These are phyloP conservation scores for Colletotrichum tanaceti DNA, from an alignment of 2,329 filamentous ascomycete genomes.

Conservation along the genomic window DNA sequence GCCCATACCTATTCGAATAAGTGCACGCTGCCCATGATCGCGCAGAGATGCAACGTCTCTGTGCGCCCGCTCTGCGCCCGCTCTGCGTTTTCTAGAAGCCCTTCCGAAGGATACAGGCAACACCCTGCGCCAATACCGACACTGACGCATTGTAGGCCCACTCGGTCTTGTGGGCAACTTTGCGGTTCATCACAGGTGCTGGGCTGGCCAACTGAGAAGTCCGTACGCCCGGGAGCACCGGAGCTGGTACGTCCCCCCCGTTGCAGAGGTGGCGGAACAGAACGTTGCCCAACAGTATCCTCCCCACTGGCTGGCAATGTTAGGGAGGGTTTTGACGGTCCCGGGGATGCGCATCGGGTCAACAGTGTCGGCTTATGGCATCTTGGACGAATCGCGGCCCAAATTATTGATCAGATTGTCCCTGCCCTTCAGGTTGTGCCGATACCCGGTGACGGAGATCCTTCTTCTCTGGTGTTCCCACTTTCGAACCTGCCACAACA, in stretches of 20 bases:
- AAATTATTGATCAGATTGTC: slow-evolving; percentile 17
- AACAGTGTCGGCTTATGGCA: slow-evolving; percentile 1
- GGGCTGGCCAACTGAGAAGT: not conserved
- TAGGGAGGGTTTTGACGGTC: not conserved
- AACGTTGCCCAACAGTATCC: not conserved
- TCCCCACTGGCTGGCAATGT: not conserved
- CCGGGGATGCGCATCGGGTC: not conserved
- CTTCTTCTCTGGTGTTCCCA: not conserved
- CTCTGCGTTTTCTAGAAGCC: slow-evolving; percentile 32
- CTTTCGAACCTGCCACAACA: slow-evolving; percentile 23
- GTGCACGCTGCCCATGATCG: not conserved
- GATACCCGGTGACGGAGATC: not conserved
- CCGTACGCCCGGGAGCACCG: no score
- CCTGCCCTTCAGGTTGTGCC: slow-evolving; percentile 16
- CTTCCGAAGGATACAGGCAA: slow-evolving; percentile 2
- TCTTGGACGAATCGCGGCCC: not conserved
- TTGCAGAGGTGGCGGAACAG: not conserved
- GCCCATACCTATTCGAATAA: slow-evolving; percentile 21
- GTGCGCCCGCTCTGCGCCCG: no score
- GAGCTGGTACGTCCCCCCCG: not conserved
- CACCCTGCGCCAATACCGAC: slow-evolving; percentile 4
- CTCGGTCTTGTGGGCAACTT: not conserved
- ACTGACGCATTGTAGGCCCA: slow-evolving; percentile 1
- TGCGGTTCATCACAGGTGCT: not conserved
- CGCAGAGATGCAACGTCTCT: slow-evolving; percentile 23